These are phyloP conservation scores for Cystobasidiopsis lactophilus DNA, from an alignment of 768 basidiomycete genomes.

Conservation along the genomic window DNA sequence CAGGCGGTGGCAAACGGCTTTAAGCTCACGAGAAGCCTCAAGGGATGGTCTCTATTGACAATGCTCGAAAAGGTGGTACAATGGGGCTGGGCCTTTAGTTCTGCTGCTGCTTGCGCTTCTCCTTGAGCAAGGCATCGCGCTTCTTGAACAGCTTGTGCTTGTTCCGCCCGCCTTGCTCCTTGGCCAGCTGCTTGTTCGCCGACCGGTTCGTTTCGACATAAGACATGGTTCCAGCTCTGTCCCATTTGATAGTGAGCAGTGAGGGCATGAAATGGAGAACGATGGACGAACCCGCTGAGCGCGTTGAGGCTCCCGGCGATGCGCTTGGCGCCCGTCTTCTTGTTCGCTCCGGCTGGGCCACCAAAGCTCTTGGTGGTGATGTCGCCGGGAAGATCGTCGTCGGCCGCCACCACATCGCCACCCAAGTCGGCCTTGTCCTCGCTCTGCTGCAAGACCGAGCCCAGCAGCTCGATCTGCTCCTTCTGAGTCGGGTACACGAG, in stretches of 20 bases:
- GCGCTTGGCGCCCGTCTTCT: slow-evolving; percentile 42
- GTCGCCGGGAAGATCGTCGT: slow-evolving; percentile 65
- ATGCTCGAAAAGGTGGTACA: no score
- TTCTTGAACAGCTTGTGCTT: not conserved
- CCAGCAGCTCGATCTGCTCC: slow-evolving; percentile 91
- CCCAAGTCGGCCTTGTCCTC: slow-evolving; percentile 77
- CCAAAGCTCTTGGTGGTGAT: slow-evolving; percentile 26
- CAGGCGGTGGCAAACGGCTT: no score
- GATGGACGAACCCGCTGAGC: slow-evolving; percentile 39
- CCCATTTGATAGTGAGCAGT: not conserved
- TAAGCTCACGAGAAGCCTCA: no score
- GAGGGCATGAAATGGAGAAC: not conserved
- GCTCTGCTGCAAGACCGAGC: slow-evolving; percentile 70
- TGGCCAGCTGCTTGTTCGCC: slow-evolving; percentile 3
- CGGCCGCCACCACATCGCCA: slow-evolving; percentile 46
- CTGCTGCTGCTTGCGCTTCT: no score
- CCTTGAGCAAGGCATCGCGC: not conserved
- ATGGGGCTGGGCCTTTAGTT: no score
- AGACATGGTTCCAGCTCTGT: not conserved
- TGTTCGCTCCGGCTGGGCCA: slow-evolving; percentile 1
- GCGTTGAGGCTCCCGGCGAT: slow-evolving; percentile 53
- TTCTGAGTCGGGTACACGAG: slow-evolving; percentile 76
- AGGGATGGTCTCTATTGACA: no score
- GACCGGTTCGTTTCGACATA: not conserved
- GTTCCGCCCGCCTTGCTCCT: not conserved